phyloP scores from a whole-genome alignment of 768 basidiomycete species.

The Melanogaster broomeanus region DNA sequence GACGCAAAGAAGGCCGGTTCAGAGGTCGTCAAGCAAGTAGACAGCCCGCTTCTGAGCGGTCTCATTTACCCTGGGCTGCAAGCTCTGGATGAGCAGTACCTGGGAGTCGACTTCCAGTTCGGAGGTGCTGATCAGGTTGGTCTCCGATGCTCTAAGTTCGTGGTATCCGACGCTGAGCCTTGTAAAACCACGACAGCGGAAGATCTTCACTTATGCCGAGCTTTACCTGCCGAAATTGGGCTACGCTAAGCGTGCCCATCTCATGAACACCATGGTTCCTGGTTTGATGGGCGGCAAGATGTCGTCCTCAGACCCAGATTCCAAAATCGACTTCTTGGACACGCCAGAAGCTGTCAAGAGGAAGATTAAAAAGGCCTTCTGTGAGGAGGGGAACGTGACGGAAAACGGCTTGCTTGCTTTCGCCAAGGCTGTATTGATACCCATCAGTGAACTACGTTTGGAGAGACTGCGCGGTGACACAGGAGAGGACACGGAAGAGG shows the following conservation, averaged over 20 bases:
- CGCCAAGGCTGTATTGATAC: slow-evolving; percentile 84
- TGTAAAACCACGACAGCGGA: slow-evolving; percentile 59
- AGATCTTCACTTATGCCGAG: slow-evolving; percentile 98
- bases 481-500: slow-evolving; percentile 40
- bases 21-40: slow-evolving; percentile 97
- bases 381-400: slow-evolving; percentile 86
- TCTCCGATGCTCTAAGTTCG: slow-evolving; percentile 1
- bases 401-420: slow-evolving; percentile 92
- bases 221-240: slow-evolving; percentile 92
- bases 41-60: slow-evolving; percentile 87
- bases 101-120: slow-evolving; percentile 96
- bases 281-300: slow-evolving; percentile 95
- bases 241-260: slow-evolving; percentile 91
- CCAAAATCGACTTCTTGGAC: slow-evolving; percentile 98
- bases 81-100: slow-evolving; percentile 96
- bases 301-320: slow-evolving; percentile 97
- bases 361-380: slow-evolving; percentile 92
- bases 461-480: slow-evolving; percentile 53
- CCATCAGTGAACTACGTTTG: slow-evolving; percentile 74
- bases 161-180: neutral
- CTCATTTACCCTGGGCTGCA: slow-evolving; percentile 96
- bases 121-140: slow-evolving; percentile 95
- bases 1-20: slow-evolving; percentile 99
- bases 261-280: slow-evolving; percentile 99
- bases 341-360: slow-evolving; percentile 76